Base-by-base conservation (phyloP, 768 basidiomycete species). In the Kwoniella sp. region DNA sequence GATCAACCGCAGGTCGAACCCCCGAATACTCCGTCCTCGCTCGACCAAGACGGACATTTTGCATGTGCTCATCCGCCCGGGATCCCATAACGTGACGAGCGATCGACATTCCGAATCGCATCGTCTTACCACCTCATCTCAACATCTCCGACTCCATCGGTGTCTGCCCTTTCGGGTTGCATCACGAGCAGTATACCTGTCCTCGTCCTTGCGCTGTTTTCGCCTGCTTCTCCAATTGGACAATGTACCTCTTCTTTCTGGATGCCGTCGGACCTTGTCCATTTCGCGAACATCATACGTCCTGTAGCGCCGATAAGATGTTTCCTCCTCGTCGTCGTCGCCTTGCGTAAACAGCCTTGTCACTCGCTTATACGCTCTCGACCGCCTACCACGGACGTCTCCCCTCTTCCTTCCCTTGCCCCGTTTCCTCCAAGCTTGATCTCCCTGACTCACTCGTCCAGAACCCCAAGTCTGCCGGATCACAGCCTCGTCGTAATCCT, bases 401-500 rank as follows among this genome's bases (percentile, higher is more conserved):
- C 15, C 15, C 19, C 19, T 36, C 19, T 38, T 36, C 17, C 20
- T 44, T 20, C 3, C 29, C 33, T 26, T 11, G 15, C 15, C 11
- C 12, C 33, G 31, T 28, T 22, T 49, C n/a, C 3, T 49, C 40
- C 7, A n/a, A n/a, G 15, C 7, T n/a, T 15, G 34, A 36, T 39
- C 20, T 43, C 33, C 6, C 56, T 25, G 27, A n/a, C n/a, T n/a
- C n/a, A n/a, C n/a, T n/a, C n/a, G n/a, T n/a, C n/a, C n/a, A n/a
- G n/a, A n/a, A n/a, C n/a, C n/a, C n/a, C n/a, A n/a, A n/a, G 31
- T 27, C 0, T 42, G 32, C 26, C 32, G 23, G 11, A 23, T 25
- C 8, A 52, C 19, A 17, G 51, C 52, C 11, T 40, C 39, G 12
- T 47, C 44, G 2, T 50, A 26, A 44, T 50, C 45, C 19, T 54